Conservation (phyloP, 2,329 filamentous ascomycete genomes). For the Ploettnerulaceae sp. region DNA sequence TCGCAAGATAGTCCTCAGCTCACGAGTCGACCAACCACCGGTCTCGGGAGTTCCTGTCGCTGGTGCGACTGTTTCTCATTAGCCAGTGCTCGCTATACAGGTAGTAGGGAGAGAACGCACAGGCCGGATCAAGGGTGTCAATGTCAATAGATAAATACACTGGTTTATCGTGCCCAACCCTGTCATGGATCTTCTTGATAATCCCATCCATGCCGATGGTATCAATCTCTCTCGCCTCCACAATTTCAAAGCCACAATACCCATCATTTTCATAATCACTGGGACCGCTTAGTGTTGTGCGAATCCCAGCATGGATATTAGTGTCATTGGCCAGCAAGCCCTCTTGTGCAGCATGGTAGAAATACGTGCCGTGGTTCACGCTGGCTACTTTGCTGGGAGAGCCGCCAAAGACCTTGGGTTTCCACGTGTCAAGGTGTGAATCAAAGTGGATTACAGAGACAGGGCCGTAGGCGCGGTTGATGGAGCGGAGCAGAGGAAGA, state of each 20-base stretch:
- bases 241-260: conserved; percentile 78
- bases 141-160: conserved; percentile 85
- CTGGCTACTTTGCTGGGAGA: conserved; percentile 69
- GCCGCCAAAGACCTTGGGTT: conserved; percentile 81
- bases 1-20: conserved; percentile 66
- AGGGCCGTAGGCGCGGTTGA: conserved; percentile 57
- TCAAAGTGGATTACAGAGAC: conserved; percentile 60
- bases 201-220: conserved; percentile 68
- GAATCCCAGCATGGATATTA: conserved; percentile 84
- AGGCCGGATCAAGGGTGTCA: conserved; percentile 81
- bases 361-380: conserved; percentile 87
- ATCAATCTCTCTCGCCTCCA: conserved; percentile 69
- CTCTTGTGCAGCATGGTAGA: conserved; percentile 76
- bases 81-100: conserved; percentile 6
- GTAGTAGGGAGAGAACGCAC: conserved; percentile 37
- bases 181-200: conserved; percentile 69
- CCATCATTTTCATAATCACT: conserved; percentile 82
- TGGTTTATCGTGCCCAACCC: conserved; percentile 68
- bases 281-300: conserved; percentile 72
- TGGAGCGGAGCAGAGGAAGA: conserved; percentile 52
- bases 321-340: conserved; percentile 75
- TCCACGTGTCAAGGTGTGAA: conserved; percentile 67
- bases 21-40: conserved; percentile 69
- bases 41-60: conserved; percentile 73
- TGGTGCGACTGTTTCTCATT: conserved; percentile 50